Percentiles rank a stretch among this genome's conserved stretches.
Evolutionary conservation across 768 basidiomycete genomes (phyloP).

Genomic region (Macrolepiota fuliginosa): DNA sequence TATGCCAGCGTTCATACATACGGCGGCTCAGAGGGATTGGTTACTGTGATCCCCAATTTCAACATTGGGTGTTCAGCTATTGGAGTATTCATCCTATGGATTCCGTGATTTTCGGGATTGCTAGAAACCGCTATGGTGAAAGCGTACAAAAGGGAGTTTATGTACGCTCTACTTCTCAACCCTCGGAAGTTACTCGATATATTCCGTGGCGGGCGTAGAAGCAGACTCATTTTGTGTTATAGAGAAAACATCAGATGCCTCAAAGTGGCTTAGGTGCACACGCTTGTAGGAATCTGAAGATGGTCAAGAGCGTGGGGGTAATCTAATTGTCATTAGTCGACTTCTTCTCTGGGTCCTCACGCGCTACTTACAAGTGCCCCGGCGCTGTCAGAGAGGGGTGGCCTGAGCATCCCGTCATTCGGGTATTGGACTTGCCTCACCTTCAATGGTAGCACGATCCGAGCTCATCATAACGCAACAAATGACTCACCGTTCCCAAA

Average conservation of each 20-base stretch:
- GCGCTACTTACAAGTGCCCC: background rate
- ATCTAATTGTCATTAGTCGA: background rate
- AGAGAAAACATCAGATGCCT: background rate
- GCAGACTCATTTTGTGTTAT: background rate
- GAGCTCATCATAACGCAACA: background rate
- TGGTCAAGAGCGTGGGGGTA: background rate
- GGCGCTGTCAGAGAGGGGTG: background rate
- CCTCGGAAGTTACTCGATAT: background rate
- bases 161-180: background rate
- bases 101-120: no score
- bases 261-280: constrained; percentile 1
- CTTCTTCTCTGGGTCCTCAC: background rate
- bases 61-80: no score
- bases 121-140: no score
- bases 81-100: no score
- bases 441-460: background rate
- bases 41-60: no score
- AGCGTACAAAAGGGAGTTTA: no score
- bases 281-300: background rate
- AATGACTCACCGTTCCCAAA: background rate
- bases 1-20: no score
- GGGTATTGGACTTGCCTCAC: background rate
- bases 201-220: background rate
- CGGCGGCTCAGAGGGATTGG: no score
- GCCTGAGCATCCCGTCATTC: background rate